A percentile compares a stretch with the other conserved stretches of the same genome.
phyloP scores from a whole-genome alignment of 2,329 filamentous ascomycete genomes.

The Knufia petricola region DNA sequence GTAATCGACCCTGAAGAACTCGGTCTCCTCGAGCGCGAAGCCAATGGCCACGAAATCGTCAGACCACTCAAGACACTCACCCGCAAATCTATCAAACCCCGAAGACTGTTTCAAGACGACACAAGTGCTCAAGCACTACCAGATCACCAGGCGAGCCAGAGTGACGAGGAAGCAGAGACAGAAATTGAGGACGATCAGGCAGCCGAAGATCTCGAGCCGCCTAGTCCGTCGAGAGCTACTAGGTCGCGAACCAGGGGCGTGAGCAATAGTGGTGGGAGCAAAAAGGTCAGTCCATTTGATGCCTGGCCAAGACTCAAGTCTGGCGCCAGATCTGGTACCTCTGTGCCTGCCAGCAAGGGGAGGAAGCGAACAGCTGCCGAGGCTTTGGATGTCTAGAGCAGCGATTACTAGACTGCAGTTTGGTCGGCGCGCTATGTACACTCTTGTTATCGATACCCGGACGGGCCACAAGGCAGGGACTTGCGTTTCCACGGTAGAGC shows the following conservation, averaged over 20 bases:
- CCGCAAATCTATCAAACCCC: slow-evolving; percentile 50
- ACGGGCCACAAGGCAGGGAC: no score
- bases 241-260: slow-evolving; percentile 10
- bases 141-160: slow-evolving; percentile 30
- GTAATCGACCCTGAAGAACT: slow-evolving; percentile 34
- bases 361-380: slow-evolving; percentile 19
- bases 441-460: background rate
- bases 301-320: slow-evolving; percentile 21
- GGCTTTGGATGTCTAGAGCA: background rate
- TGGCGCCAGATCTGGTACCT: slow-evolving; percentile 7
- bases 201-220: slow-evolving; percentile 7
- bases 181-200: slow-evolving; percentile 40
- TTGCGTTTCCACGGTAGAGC: no score
- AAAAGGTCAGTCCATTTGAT: slow-evolving; percentile 22
- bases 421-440: background rate
- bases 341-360: slow-evolving; percentile 10
- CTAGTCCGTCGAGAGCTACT: slow-evolving; percentile 8
- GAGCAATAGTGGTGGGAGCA: background rate
- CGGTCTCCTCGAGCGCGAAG: slow-evolving; percentile 33
- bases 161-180: slow-evolving; percentile 45
- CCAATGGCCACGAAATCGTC: slow-evolving; percentile 27
- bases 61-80: slow-evolving; percentile 41
- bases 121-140: slow-evolving; percentile 28
- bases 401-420: no score
- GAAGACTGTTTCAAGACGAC: slow-evolving; percentile 47